A percentile compares a stretch with the other conserved stretches of the same genome.
phyloP scores from a whole-genome alignment of 306 rosid species.

The Acacia acuminata region DNA sequence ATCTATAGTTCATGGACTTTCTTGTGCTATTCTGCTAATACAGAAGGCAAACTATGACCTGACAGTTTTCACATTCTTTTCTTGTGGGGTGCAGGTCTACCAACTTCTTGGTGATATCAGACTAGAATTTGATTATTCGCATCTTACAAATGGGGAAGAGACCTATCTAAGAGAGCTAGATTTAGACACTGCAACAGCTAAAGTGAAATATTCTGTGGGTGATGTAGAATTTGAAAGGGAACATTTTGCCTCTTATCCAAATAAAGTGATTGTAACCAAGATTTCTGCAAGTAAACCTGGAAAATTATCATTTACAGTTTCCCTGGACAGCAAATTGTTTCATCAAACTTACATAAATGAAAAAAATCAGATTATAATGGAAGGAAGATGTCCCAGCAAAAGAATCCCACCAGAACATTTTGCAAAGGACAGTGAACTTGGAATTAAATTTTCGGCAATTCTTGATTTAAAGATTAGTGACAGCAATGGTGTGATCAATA shows the following conservation, averaged over 20 bases:
- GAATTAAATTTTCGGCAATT: slow-evolving; percentile 62
- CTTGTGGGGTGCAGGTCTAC: slow-evolving; percentile 47
- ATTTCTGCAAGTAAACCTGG: slow-evolving; percentile 59
- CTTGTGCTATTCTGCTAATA: not conserved
- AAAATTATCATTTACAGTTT: slow-evolving; percentile 56
- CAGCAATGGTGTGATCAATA: slow-evolving; percentile 38
- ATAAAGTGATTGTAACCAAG: slow-evolving; percentile 65
- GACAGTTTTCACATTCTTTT: slow-evolving; percentile 11
- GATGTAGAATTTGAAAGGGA: slow-evolving; percentile 66
- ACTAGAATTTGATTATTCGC: slow-evolving; percentile 67
- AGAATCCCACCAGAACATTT: slow-evolving; percentile 43
- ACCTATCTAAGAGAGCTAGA: slow-evolving; percentile 66
- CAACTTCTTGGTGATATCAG: slow-evolving; percentile 72
- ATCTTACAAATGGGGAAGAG: slow-evolving; percentile 39
- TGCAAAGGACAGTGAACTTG: slow-evolving; percentile 45
- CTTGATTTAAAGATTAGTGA: slow-evolving; percentile 64
- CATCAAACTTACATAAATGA: slow-evolving; percentile 45
- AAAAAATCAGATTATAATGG: slow-evolving; percentile 49
- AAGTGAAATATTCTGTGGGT: slow-evolving; percentile 56
- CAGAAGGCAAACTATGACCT: not conserved
- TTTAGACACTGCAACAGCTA: slow-evolving; percentile 67
- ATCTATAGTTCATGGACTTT: not conserved
- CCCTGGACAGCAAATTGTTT: slow-evolving; percentile 62
- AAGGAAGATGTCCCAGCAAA: slow-evolving; percentile 58
- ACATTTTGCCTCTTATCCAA: slow-evolving; percentile 66